Conservation (phyloP, 2,329 filamentous ascomycete genomes). For the Davidsoniella eucalypti region DNA sequence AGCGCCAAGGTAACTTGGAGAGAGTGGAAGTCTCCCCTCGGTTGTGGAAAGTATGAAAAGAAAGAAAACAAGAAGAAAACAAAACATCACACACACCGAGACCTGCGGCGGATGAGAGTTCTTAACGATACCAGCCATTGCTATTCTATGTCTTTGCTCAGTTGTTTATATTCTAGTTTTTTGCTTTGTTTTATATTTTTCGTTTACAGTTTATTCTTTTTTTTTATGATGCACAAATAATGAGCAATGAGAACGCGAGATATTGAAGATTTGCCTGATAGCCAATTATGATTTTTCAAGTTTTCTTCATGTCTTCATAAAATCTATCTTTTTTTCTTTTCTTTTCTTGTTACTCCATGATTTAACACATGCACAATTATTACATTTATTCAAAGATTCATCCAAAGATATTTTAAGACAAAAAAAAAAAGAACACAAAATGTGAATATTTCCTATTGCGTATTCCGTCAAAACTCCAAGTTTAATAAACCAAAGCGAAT, state of each 20-base stretch:
- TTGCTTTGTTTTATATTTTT: background rate
- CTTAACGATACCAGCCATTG: background rate
- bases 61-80: background rate
- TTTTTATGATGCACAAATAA: background rate
- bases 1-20: slow-evolving; percentile 10
- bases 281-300: background rate
- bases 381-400: too few species aligned
- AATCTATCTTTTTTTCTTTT: too few species aligned
- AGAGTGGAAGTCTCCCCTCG: background rate
- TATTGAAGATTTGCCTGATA: background rate
- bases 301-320: background rate
- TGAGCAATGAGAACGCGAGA: background rate
- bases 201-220: too few species aligned
- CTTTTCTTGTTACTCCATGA: too few species aligned
- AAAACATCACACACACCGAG: background rate
- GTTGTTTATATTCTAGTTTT: background rate
- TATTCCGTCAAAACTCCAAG: too few species aligned
- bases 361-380: too few species aligned
- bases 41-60: slow-evolving; percentile 12
- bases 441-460: too few species aligned
- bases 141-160: background rate
- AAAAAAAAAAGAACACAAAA: too few species aligned
- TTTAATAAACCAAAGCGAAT: background rate
- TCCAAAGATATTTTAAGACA: too few species aligned
- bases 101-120: background rate